These are phyloP conservation scores for Melianthus villosus DNA, from an alignment of 441 rosid genomes.

Conservation along the genomic window DNA sequence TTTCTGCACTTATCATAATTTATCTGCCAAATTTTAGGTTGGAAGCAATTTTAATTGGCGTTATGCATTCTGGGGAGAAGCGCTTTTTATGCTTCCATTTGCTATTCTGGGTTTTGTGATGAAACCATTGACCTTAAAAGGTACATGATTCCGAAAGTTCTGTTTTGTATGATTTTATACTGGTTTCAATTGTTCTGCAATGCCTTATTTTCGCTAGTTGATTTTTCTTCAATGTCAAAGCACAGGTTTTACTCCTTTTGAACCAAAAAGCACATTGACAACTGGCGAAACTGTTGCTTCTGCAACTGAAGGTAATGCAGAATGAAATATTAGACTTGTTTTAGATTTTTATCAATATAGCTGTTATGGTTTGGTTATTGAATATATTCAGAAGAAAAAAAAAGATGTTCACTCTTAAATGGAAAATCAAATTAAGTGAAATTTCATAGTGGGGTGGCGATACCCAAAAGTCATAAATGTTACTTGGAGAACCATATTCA, in stretches of 20 bases:
- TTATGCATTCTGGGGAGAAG: slow-evolving; percentile 74
- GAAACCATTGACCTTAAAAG: slow-evolving; percentile 82
- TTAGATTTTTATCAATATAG: background rate
- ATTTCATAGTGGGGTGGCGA: too few relatives aligned
- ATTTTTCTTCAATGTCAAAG: slow-evolving; percentile 11
- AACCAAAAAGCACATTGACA: slow-evolving; percentile 21
- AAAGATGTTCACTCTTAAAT: too few relatives aligned
- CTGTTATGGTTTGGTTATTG: background rate
- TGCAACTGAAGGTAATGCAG: slow-evolving; percentile 27
- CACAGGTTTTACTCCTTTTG: slow-evolving; percentile 55
- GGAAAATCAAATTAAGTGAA: too few relatives aligned
- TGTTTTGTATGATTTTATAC: too few relatives aligned
- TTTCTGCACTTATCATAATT: background rate
- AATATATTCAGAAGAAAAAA: too few relatives aligned
- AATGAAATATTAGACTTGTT: background rate
- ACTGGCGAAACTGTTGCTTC: slow-evolving; percentile 24
- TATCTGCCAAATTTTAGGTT: slow-evolving; percentile 24
- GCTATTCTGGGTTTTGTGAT: slow-evolving; percentile 52
- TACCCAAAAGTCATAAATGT: too few relatives aligned
- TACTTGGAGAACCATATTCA: too few relatives aligned
- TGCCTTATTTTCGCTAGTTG: too few relatives aligned
- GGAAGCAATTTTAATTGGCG: slow-evolving; percentile 64
- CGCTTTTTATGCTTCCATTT: slow-evolving; percentile 69
- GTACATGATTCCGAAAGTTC: slow-evolving; percentile 27
- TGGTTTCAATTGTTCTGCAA: too few relatives aligned